Evolutionary conservation across 164 flowering plant species (phyloP).

Genomic region (Aristolochia californica): DNA sequence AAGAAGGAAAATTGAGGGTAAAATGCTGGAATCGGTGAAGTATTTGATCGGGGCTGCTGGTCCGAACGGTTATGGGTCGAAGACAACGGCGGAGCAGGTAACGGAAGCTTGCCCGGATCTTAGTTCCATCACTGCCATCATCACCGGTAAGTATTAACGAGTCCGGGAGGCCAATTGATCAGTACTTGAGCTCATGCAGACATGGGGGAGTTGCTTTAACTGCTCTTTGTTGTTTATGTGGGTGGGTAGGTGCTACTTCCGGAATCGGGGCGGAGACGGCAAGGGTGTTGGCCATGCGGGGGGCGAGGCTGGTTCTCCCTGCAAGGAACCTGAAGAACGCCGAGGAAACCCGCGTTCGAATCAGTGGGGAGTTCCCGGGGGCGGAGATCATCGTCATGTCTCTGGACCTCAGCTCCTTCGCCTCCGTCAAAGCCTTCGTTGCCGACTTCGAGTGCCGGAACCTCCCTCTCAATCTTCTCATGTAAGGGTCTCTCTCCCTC

Average conservation of each 20-base stretch:
- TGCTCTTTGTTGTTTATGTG: slow-evolving; percentile 1
- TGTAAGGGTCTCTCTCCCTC: slow-evolving; percentile 5
- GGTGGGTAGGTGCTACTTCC: slow-evolving; percentile 71
- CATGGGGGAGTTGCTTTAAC: not conserved
- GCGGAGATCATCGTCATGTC: slow-evolving; percentile 62
- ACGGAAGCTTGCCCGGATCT: slow-evolving; percentile 44
- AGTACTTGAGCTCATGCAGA: not conserved
- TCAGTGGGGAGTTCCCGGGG: slow-evolving; percentile 51
- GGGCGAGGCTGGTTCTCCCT: slow-evolving; percentile 71
- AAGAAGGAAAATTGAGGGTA: not conserved
- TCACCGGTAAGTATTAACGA: slow-evolving; percentile 52
- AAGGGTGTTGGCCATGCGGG: slow-evolving; percentile 74
- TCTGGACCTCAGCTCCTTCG: slow-evolving; percentile 84
- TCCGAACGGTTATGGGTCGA: slow-evolving; percentile 73
- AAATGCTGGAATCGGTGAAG: slow-evolving; percentile 61
- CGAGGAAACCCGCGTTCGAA: slow-evolving; percentile 61
- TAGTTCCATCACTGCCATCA: slow-evolving; percentile 61
- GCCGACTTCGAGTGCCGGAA: slow-evolving; percentile 14
- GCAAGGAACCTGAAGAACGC: slow-evolving; percentile 74
- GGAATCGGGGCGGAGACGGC: slow-evolving; percentile 99
- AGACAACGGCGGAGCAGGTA: slow-evolving; percentile 84
- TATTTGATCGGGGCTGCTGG: slow-evolving; percentile 70
- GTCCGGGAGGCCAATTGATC: not conserved
- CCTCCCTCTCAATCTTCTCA: slow-evolving; percentile 21
- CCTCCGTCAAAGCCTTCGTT: slow-evolving; percentile 40